These are phyloP conservation scores for Ramularia endophylla DNA, from an alignment of 2,329 filamentous ascomycete genomes.

Conservation along the genomic window DNA sequence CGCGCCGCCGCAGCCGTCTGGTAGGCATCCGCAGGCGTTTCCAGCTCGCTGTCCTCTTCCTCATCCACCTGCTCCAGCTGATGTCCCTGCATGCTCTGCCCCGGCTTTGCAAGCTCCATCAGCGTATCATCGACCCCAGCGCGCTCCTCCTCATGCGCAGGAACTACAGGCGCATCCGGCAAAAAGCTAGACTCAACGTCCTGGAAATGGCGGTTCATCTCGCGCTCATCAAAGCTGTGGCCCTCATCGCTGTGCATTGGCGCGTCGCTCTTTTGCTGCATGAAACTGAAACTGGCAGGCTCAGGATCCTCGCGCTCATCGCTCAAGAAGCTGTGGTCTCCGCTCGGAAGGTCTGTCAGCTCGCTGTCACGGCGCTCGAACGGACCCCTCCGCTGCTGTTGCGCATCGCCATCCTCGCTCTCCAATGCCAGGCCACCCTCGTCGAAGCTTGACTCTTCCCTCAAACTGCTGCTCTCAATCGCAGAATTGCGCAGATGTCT, in stretches of 20 bases:
- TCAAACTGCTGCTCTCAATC: too few relatives aligned
- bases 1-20: conserved; percentile 35
- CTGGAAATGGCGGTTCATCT: conserved; percentile 55
- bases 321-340: conserved; percentile 36
- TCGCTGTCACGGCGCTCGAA: conserved; percentile 23
- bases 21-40: conserved; percentile 38
- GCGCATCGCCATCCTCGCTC: too few relatives aligned
- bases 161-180: conserved; percentile 44
- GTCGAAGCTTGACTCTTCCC: too few relatives aligned
- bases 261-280: conserved; percentile 3
- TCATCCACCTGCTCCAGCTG: conserved; percentile 10
- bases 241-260: conserved; percentile 33
- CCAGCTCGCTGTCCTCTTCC: conserved; percentile 16
- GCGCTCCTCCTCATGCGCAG: conserved; percentile 17
- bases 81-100: conserved; percentile 2
- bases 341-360: conserved; percentile 35
- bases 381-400: neutral
- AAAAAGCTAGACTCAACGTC: conserved; percentile 60
- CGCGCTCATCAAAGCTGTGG: conserved; percentile 48
- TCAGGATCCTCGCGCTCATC: conserved; percentile 9
- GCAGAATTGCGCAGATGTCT: too few relatives aligned
- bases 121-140: conserved; percentile 43
- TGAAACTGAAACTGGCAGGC: conserved; percentile 1
- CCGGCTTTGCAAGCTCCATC: conserved; percentile 27
- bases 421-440: too few relatives aligned